Conservation (phyloP, 345 rosid species). For the Mercurialis annua region DNA sequence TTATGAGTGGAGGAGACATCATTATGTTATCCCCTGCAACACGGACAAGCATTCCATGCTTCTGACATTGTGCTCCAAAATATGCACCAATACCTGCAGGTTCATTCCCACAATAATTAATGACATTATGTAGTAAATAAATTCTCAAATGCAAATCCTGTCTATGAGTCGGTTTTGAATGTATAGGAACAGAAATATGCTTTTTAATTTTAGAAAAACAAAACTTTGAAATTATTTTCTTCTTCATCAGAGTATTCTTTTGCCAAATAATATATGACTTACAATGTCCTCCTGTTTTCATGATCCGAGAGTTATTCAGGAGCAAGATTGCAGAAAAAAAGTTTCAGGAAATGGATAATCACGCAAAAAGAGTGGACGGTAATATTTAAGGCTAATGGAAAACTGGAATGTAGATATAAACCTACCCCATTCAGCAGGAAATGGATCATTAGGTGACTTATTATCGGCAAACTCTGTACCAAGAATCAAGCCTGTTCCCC, state of each 20-base stretch:
- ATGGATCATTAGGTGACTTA: slow-evolving; percentile 82
- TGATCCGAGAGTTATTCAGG: not conserved
- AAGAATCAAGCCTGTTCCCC: slow-evolving; percentile 89
- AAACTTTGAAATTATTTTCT: not conserved
- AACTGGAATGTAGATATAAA: slow-evolving; percentile 1
- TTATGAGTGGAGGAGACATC: slow-evolving; percentile 88
- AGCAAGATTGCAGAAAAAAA: not conserved
- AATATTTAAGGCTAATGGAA: not conserved
- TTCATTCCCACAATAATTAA: not conserved
- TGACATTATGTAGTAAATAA: not conserved
- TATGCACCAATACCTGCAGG: slow-evolving; percentile 73
- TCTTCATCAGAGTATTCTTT: not conserved
- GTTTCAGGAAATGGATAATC: not conserved
- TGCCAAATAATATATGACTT: not conserved
- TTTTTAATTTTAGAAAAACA: not conserved
- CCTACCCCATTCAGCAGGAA: slow-evolving; percentile 97
- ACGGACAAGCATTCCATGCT: slow-evolving; percentile 81
- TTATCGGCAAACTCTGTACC: slow-evolving; percentile 85
- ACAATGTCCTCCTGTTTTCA: no score
- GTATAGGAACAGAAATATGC: no score
- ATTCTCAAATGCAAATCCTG: not conserved
- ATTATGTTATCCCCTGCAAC: slow-evolving; percentile 82
- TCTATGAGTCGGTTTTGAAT: not conserved
- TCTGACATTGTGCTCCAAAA: slow-evolving; percentile 83
- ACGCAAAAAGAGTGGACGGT: not conserved